Evolutionary conservation across 2,329 filamentous ascomycete species (phyloP).

Genomic region (Hypoxylon sp.): DNA sequence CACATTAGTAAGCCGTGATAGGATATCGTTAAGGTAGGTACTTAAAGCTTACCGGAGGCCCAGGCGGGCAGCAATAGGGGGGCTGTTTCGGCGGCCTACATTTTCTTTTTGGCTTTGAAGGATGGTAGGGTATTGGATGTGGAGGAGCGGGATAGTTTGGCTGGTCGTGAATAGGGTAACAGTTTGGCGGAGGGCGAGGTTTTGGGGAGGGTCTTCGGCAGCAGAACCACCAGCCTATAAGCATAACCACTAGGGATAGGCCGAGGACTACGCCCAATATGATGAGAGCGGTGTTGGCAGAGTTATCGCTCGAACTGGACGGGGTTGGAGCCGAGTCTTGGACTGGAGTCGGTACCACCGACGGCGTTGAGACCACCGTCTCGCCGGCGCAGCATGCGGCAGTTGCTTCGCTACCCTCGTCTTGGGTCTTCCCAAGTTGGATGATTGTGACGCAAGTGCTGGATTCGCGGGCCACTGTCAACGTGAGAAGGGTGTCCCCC

Average conservation of each 20-base stretch:
- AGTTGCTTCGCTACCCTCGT: neutral
- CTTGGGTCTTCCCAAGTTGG: conserved; percentile 14
- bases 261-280: conserved; percentile 43
- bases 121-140: neutral
- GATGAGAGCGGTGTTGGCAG: conserved; percentile 36
- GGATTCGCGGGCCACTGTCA: conserved; percentile 24
- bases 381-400: conserved; percentile 1
- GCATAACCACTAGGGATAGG: conserved; percentile 37
- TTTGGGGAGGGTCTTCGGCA: conserved; percentile 4
- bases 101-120: neutral
- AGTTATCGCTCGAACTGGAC: conserved; percentile 14
- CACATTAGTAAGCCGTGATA: neutral
- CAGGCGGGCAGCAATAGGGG: neutral
- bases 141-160: neutral
- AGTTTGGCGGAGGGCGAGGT: neutral
- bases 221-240: conserved; percentile 38
- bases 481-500: conserved; percentile 15
- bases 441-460: conserved; percentile 22
- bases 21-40: neutral
- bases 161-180: neutral
- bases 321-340: conserved; percentile 11
- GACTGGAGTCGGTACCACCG: neutral
- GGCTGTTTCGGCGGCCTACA: neutral
- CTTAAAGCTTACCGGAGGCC: neutral
- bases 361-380: neutral